These are phyloP conservation scores for Marasmius oreades DNA, from an alignment of 1,284 basidiomycete species.

Conservation along the genomic window DNA sequence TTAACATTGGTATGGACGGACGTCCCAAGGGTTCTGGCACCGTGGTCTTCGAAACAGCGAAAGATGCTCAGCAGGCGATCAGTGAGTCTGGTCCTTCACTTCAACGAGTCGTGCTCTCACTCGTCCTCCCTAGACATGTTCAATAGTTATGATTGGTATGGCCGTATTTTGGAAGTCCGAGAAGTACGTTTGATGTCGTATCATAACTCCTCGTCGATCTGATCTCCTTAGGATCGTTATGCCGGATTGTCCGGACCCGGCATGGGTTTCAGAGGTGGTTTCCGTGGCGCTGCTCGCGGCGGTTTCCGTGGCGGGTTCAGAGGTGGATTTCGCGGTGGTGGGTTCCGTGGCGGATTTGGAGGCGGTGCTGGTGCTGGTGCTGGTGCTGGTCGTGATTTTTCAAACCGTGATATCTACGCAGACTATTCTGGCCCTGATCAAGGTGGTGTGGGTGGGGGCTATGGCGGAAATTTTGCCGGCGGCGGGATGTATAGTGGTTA, in stretches of 20 bases:
- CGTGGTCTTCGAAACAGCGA: slow-evolving; percentile 89
- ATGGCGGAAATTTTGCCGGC: slow-evolving; percentile 37
- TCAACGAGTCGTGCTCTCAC: background rate
- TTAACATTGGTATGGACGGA: slow-evolving; percentile 90
- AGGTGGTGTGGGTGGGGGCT: slow-evolving; percentile 21
- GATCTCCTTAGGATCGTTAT: slow-evolving; percentile 75
- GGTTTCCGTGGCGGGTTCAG: slow-evolving; percentile 50
- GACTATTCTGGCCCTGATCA: slow-evolving; percentile 26
- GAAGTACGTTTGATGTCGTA: slow-evolving; percentile 51
- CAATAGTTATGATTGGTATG: slow-evolving; percentile 93
- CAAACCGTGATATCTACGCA: slow-evolving; percentile 21
- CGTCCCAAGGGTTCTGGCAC: slow-evolving; percentile 93
- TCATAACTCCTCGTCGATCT: slow-evolving; percentile 9
- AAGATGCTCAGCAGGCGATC: slow-evolving; percentile 90
- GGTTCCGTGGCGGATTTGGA: slow-evolving; percentile 36
- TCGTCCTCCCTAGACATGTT: slow-evolving; percentile 69
- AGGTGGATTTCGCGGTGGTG: slow-evolving; percentile 53
- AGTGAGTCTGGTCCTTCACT: slow-evolving; percentile 46
- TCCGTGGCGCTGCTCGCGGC: slow-evolving; percentile 32
- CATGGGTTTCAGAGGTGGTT: slow-evolving; percentile 40
- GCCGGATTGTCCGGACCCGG: slow-evolving; percentile 68
- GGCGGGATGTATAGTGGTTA: slow-evolving; percentile 33
- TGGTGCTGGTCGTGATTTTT: slow-evolving; percentile 27
- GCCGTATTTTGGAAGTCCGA: slow-evolving; percentile 87
- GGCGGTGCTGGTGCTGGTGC: slow-evolving; percentile 18